phyloP scores from a whole-genome alignment of 2,329 filamentous ascomycete species.

The Penicillium freii region DNA sequence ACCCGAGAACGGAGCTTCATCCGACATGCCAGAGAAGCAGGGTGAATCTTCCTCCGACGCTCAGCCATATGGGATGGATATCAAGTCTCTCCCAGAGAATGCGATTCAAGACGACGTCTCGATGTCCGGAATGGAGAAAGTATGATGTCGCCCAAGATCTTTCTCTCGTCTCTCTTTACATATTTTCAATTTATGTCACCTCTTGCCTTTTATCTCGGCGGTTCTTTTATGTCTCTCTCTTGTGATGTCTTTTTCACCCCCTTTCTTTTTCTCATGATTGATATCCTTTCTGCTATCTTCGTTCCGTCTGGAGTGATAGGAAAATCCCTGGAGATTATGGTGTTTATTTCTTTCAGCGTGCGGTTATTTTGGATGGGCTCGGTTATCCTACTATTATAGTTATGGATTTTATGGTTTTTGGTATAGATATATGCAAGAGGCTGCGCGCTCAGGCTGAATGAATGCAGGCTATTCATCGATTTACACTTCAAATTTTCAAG shows the following conservation, averaged over 20 bases:
- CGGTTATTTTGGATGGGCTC: neutral
- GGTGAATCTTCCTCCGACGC: constrained; percentile 14
- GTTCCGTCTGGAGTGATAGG: constrained; percentile 9
- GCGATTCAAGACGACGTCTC: constrained; percentile 31
- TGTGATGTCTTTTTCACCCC: neutral
- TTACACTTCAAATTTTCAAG: neutral
- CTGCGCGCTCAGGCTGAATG: constrained; percentile 12
- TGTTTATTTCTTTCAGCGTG: constrained; percentile 4
- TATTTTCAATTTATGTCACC: constrained; percentile 1
- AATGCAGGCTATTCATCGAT: constrained; percentile 14
- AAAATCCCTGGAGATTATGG: constrained; percentile 1
- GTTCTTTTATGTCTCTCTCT: neutral
- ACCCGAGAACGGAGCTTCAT: constrained; percentile 26
- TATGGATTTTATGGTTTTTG: constrained; percentile 3
- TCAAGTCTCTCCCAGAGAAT: constrained; percentile 27
- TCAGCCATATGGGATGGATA: constrained; percentile 28
- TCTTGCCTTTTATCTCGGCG: constrained; percentile 1
- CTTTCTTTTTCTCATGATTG: constrained; percentile 22
- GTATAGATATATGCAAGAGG: constrained; percentile 8
- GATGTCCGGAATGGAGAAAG: constrained; percentile 37
- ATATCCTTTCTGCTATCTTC: constrained; percentile 25
- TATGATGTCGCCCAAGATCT: constrained; percentile 13
- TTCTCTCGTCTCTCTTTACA: constrained; percentile 1
- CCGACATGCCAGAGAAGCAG: constrained; percentile 23
- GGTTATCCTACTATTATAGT: constrained; percentile 7